Base-by-base conservation (phyloP, 441 rosid species). In the Biscutella auriculata region DNA sequence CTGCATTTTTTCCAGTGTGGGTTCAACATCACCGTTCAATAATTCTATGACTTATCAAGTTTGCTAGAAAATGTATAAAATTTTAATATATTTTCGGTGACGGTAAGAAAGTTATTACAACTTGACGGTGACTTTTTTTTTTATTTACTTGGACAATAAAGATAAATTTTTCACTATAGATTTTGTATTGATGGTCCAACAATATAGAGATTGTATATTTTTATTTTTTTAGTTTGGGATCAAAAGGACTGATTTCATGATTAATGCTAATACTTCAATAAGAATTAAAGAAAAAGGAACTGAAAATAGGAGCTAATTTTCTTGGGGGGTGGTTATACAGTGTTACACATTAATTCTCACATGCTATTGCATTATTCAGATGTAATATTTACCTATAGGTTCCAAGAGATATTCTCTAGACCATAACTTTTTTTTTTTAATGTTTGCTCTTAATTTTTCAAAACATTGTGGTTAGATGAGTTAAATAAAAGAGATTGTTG, bases 1-100 rank as follows among this genome's bases (percentile, higher is more conserved):
- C 39, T 67, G 67, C 17, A 37, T n/a, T n/a, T 12, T 32, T 37
- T 34, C 13, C 44, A 61, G n/a, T n/a, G 72, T 67, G 66, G 49
- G 66, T 21, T 45, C 66, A 34, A 58, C 67, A 33, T 43, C 53
- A 35, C 42, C 71, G 7, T n/a, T n/a, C n/a, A n/a, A n/a, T n/a
- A n/a, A n/a, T n/a, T n/a, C n/a, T n/a, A n/a, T n/a, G n/a, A n/a
- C n/a, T n/a, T n/a, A n/a, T n/a, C n/a, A n/a, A n/a, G n/a, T n/a
- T n/a, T n/a, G n/a, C n/a, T n/a, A n/a, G n/a, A n/a, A n/a, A n/a
- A n/a, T n/a, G n/a, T n/a, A n/a, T n/a, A n/a, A n/a, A n/a, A 27
- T 3, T 32, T 32, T 23, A 32, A 40, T 52, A 32, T 12, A 6
- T 27, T 65, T 46, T 49, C n/a, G 42, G 39, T 50, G 9, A 50